phyloP scores from a whole-genome alignment of 2,329 filamentous ascomycete species.

The Cadophora sp. region DNA sequence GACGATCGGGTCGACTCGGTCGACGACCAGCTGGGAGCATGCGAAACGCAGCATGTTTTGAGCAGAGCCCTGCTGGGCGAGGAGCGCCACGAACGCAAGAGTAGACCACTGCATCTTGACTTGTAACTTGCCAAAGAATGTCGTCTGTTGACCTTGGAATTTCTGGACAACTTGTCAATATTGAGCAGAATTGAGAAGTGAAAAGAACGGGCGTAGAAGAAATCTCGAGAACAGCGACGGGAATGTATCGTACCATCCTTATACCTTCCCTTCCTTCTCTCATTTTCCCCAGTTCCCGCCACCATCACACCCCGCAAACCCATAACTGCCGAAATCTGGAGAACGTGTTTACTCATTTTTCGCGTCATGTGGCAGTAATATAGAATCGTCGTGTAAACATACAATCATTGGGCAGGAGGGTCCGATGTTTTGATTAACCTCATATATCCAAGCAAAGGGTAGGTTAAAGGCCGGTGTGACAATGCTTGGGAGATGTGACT shows the following conservation, averaged over 20 bases:
- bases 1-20: constrained; percentile 35
- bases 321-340: constrained; percentile 11
- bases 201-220: constrained; percentile 10
- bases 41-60: constrained; percentile 36
- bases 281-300: neutral
- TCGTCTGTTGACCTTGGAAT: neutral
- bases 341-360: constrained; percentile 1
- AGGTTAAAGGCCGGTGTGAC: neutral
- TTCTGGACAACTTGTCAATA: neutral
- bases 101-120: constrained; percentile 46
- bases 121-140: neutral
- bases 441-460: neutral
- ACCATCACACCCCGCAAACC: constrained; percentile 5
- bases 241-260: constrained; percentile 1
- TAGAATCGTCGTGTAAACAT: neutral
- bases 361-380: constrained; percentile 8
- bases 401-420: neutral
- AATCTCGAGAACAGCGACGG: neutral
- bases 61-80: constrained; percentile 44
- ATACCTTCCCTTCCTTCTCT: constrained; percentile 1
- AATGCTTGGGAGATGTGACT: neutral
- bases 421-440: constrained; percentile 2
- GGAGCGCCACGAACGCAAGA: constrained; percentile 43
- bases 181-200: neutral
- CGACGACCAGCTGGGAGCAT: constrained; percentile 34